Percentiles rank a stretch among this genome's conserved stretches.
Conservation (phyloP, 306 rosid species). For the Cicer pinnatifidum region DNA sequence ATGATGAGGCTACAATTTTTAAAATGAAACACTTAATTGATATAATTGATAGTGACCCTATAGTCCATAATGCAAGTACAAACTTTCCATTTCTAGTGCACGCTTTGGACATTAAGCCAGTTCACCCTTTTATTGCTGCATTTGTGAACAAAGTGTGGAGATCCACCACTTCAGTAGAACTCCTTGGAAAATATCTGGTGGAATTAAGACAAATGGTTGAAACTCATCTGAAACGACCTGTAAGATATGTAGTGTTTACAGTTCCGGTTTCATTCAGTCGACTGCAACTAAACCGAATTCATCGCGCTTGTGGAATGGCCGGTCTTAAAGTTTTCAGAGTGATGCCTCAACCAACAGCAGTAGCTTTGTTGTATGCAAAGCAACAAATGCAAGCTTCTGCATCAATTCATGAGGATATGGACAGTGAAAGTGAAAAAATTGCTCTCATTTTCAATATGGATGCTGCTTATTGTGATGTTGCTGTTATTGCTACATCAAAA, state of each 20-base stretch:
- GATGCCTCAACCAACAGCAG: constrained; percentile 94
- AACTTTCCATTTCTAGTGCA: constrained; percentile 87
- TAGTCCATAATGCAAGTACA: constrained; percentile 63
- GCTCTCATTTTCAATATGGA: constrained; percentile 91
- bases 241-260: constrained; percentile 78
- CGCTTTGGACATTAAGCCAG: constrained; percentile 70
- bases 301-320: constrained; percentile 89
- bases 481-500: constrained; percentile 72
- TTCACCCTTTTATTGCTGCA: constrained; percentile 78
- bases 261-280: constrained; percentile 84
- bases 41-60: constrained; percentile 81
- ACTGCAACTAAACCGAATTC: constrained; percentile 78
- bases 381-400: constrained; percentile 61
- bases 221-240: constrained; percentile 58
- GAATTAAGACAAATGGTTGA: constrained; percentile 75
- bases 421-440: constrained; percentile 68
- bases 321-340: constrained; percentile 78
- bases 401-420: constrained; percentile 50
- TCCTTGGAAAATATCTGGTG: constrained; percentile 68
- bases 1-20: constrained; percentile 78
- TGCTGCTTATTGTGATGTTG: constrained; percentile 88
- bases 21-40: constrained; percentile 90
- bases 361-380: constrained; percentile 77
- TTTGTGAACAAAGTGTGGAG: constrained; percentile 80
- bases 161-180: constrained; percentile 86